Evolutionary conservation across 148 eudicot genomes (phyloP), one percentile per base, ranked within the genome.

Genomic region (Pouteria glomerata): DNA sequence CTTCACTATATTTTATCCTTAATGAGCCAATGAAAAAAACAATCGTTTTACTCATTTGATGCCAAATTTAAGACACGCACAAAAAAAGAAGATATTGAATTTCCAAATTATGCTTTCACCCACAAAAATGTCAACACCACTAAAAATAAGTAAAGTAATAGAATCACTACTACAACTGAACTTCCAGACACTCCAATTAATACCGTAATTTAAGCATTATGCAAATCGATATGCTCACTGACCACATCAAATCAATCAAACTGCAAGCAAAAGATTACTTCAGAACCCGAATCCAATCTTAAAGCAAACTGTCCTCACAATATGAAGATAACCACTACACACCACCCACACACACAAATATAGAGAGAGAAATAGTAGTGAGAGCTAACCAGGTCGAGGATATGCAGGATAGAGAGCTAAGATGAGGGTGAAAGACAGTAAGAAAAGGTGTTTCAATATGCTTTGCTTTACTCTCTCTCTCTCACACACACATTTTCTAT

Each of bases 351-450:
- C 5, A 50, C 34, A 23, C 30, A 59, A 26, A 68, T 16, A 4
- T 8, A 73, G 55, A 52, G 76, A 53, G 39, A 34, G 75, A 34
- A 57, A 52, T 23, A 44, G 42, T 23, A 58, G 57, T 37, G 44
- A 59, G n/a, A 55, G 57, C 55, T 66, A 57, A 74, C 77, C 77
- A 56, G 26, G 71, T 30, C 71, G 57, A 66, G 77, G 34, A 57
- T n/a, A 44, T 2, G 77, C 56, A 66, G 41, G 41, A 11, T 57
- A 34, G 42, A 65, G 62, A 74, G 71, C 65, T 42, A 74, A 31
- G 65, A 45, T 51, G 56, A 74, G 21, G 57, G 33, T 23, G 57
- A 66, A 58, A 42, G 30, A 30, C 61, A 65, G 31, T 29, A 66
- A 24, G 33, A 74, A 24, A n/a, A 33, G 31, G 12, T 34, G 73